Base-by-base conservation (phyloP, 306 rosid species). In the Dalbergia cultrata region DNA sequence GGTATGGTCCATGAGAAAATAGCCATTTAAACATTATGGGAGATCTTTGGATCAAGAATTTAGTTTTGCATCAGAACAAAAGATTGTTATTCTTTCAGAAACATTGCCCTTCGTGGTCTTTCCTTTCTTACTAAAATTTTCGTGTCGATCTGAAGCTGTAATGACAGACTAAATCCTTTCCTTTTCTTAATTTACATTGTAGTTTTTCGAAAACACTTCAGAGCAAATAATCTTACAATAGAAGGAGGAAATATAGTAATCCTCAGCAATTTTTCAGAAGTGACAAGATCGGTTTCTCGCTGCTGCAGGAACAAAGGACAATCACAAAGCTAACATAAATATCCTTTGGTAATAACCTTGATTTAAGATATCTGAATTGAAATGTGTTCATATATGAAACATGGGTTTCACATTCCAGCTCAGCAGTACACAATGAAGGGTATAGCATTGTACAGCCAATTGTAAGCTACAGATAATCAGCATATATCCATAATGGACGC, bases 1-100 rank as follows among this genome's bases (percentile, higher is more conserved):
- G 43, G 37, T 58, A 39, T 7, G 73, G 59, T 70, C 57, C 47
- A 37, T 71, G 78, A 62, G n/a, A 62, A 81, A 75, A 49, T 3
- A 57, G 35, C 44, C 19, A 26, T 71, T 64, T 65, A 65, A 74
- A 77, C 39, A 57, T 18, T 9, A 17, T 67, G 47, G 54, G 53
- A 58, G 67, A 77, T 22, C 10, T 13, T 18, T 54, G 43, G 31
- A 52, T 21, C 16, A 69, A 22, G 59, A 58, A 19, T 16, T 61
- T 12, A 0, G 31, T 26, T 26, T 26, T 26, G 3, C 31, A 26
- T 2, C 31, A 26, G 31, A 26, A 1, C 31, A 53, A 57, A 44
- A 18, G 35, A 31, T 18, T 68, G 19, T 68, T 58, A 26, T 18
- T 37, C 13, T 43, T 73, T 56, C 71, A 19, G 0, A 9, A 59